Percentiles rank a stretch among this genome's conserved stretches.
Evolutionary conservation across 2,329 filamentous ascomycete genomes (phyloP).

Genomic region (Nigrospora osmanthi): DNA sequence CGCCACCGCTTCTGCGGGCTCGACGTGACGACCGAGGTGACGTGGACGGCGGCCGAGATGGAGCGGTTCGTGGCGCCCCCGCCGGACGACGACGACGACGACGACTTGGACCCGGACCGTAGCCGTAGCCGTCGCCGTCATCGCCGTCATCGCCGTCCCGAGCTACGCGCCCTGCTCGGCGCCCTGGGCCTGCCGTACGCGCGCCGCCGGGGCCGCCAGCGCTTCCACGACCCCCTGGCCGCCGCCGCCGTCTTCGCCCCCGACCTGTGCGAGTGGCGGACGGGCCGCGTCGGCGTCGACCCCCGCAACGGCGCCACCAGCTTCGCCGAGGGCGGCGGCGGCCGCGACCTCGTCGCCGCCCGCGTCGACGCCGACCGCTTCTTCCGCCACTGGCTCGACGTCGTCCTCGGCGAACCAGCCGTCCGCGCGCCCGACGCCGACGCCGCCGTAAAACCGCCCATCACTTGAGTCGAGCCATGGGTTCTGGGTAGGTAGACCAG

Average conservation of each 20-base stretch:
- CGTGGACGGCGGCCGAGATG: neutral
- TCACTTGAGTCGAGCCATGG: too few species aligned
- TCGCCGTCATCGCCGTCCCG: too few species aligned
- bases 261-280: constrained; percentile 2
- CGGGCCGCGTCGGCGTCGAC: neutral
- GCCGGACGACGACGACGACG: too few species aligned
- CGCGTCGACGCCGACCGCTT: constrained; percentile 2
- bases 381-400: constrained; percentile 2
- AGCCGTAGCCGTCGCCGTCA: too few species aligned
- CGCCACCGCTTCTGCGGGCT: constrained; percentile 5
- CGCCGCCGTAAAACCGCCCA: too few species aligned
- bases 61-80: neutral
- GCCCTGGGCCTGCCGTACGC: constrained; percentile 1
- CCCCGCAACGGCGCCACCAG: neutral
- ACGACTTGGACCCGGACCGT: too few species aligned
- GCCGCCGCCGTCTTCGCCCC: constrained; percentile 5
- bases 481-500: too few species aligned
- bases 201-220: neutral
- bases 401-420: neutral
- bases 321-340: neutral
- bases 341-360: constrained; percentile 1
- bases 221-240: constrained; percentile 5
- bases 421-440: too few species aligned
- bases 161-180: neutral
- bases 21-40: constrained; percentile 3